Conservation (phyloP, 2,329 filamentous ascomycete genomes). For the Neonectria magnoliae region DNA sequence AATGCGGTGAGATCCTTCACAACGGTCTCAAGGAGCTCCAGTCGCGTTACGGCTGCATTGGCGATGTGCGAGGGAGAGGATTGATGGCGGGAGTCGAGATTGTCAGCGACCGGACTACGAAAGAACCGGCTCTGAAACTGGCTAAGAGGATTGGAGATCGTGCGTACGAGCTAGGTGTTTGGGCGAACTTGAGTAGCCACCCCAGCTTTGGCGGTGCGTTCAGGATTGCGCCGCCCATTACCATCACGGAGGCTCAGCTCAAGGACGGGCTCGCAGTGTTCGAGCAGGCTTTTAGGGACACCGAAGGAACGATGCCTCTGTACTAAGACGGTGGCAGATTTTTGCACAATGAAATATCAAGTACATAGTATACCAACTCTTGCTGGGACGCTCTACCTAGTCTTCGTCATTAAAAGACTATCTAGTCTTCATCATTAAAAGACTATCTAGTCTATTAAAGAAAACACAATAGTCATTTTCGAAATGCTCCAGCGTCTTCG, state of each 20-base stretch:
- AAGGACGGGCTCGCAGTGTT: conserved; percentile 63
- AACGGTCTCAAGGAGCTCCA: conserved; percentile 57
- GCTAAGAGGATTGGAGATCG: conserved; percentile 57
- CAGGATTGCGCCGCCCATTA: conserved; percentile 69
- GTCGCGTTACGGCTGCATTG: conserved; percentile 67
- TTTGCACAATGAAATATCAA: neutral
- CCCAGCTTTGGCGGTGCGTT: conserved; percentile 67
- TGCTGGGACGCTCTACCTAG: neutral
- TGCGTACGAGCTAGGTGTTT: conserved; percentile 63
- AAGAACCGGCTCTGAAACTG: conserved; percentile 57
- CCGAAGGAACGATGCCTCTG: conserved; percentile 17
- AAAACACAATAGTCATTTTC: conserved; percentile 2
- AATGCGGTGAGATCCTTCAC: conserved; percentile 58
- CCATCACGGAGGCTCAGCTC: conserved; percentile 61
- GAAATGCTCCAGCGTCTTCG: neutral
- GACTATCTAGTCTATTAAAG: conserved; percentile 17
- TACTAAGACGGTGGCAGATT: neutral
- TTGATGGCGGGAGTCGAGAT: conserved; percentile 69
- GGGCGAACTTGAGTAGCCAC: conserved; percentile 65
- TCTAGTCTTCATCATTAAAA: too few species aligned
- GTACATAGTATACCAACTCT: neutral
- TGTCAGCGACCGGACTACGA: conserved; percentile 59
- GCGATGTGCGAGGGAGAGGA: conserved; percentile 68
- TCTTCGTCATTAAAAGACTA: conserved; percentile 12
- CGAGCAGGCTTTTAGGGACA: conserved; percentile 54